Evolutionary conservation across 2,329 filamentous ascomycete species (phyloP).

Genomic region (Aaosphaeria pasadenensis): DNA sequence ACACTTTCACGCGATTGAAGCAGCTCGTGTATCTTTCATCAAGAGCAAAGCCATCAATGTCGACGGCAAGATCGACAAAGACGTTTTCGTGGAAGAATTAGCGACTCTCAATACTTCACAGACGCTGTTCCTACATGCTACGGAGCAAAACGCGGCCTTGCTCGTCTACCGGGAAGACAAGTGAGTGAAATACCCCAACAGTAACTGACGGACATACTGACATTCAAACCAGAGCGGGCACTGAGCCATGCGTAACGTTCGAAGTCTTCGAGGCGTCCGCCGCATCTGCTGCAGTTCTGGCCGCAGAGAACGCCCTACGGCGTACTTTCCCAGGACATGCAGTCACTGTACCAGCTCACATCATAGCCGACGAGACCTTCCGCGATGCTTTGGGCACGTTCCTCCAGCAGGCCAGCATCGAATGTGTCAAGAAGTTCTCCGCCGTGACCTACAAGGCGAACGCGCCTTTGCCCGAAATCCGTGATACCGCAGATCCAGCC

Average conservation of each 20-base stretch:
- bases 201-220: neutral
- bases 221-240: neutral
- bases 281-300: slow-evolving; percentile 51
- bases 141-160: slow-evolving; percentile 50
- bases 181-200: slow-evolving; percentile 21
- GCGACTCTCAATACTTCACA: slow-evolving; percentile 9
- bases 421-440: slow-evolving; percentile 53
- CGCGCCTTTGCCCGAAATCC: slow-evolving; percentile 47
- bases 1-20: slow-evolving; percentile 10
- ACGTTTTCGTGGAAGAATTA: slow-evolving; percentile 16
- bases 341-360: slow-evolving; percentile 43
- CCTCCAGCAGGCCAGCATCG: slow-evolving; percentile 55
- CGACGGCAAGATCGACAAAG: slow-evolving; percentile 19
- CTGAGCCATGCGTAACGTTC: slow-evolving; percentile 40
- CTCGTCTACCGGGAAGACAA: slow-evolving; percentile 35
- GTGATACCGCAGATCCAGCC: slow-evolving; percentile 57
- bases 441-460: slow-evolving; percentile 54
- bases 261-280: slow-evolving; percentile 63
- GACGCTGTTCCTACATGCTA: slow-evolving; percentile 44
- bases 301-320: slow-evolving; percentile 49
- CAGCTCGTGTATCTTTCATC: slow-evolving; percentile 11
- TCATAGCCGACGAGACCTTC: slow-evolving; percentile 44
- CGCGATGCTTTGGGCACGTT: slow-evolving; percentile 50
- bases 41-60: slow-evolving; percentile 19
- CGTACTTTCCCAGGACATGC: slow-evolving; percentile 61